phyloP scores from a whole-genome alignment of 306 rosid species.

The Rosa multiflora region DNA sequence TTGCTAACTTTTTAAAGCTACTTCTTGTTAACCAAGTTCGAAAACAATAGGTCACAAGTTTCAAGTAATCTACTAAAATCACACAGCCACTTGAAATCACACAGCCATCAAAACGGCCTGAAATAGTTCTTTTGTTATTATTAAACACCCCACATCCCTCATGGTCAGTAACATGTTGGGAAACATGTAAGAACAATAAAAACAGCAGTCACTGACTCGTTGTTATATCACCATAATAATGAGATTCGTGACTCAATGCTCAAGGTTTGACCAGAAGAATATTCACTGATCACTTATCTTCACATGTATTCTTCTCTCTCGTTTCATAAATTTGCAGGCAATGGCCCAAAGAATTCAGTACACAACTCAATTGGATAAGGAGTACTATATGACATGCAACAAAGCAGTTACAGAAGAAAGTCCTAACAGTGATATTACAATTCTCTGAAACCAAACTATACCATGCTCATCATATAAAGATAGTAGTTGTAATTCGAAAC shows the following conservation, averaged over 20 bases:
- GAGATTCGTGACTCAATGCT: too few relatives aligned
- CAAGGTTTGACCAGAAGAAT: too few relatives aligned
- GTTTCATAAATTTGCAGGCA: neutral
- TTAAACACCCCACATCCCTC: slow-evolving; percentile 1
- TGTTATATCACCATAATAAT: neutral
- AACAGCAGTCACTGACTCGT: neutral
- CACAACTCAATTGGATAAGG: neutral
- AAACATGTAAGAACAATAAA: neutral
- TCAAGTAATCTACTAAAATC: neutral
- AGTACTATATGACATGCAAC: neutral
- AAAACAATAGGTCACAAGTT: neutral
- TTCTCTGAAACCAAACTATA: neutral
- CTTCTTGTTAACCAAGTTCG: neutral
- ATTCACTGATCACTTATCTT: neutral
- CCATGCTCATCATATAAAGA: neutral
- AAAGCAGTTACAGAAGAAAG: neutral
- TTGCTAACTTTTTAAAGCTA: neutral
- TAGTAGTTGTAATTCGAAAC: slow-evolving; percentile 18
- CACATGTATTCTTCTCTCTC: neutral
- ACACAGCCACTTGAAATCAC: neutral
- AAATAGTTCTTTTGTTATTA: neutral
- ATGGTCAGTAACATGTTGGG: neutral
- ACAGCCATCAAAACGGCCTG: neutral
- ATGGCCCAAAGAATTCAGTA: too few relatives aligned
- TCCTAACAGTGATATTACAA: neutral